A percentile compares a stretch with the other conserved stretches of the same genome.
Conservation (phyloP, 2,329 filamentous ascomycete species). For the Chrysoporthe puriensis region DNA sequence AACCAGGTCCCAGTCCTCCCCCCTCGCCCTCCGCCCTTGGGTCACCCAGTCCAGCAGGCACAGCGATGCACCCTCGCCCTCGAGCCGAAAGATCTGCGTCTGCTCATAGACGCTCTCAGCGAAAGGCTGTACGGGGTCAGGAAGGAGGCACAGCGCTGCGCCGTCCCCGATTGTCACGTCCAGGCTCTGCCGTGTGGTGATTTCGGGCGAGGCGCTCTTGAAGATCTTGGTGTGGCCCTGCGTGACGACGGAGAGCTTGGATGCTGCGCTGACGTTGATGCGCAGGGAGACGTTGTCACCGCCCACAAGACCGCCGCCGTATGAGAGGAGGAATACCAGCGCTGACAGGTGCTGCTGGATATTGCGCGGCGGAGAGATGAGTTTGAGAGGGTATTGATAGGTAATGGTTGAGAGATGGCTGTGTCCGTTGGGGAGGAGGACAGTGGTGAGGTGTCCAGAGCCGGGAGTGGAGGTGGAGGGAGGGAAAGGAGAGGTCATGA, state of each 20-base stretch:
- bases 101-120: slow-evolving; percentile 83
- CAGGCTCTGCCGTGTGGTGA: slow-evolving; percentile 62
- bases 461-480: slow-evolving; percentile 75
- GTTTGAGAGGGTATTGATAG: slow-evolving; percentile 93
- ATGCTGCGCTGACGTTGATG: slow-evolving; percentile 65
- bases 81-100: slow-evolving; percentile 73
- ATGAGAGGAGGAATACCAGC: slow-evolving; percentile 88
- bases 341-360: slow-evolving; percentile 65
- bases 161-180: slow-evolving; percentile 52
- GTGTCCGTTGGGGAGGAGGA: slow-evolving; percentile 69
- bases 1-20: slow-evolving; percentile 85
- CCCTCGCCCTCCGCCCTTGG: slow-evolving; percentile 80
- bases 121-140: slow-evolving; percentile 93
- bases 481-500: slow-evolving; percentile 73
- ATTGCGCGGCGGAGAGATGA: slow-evolving; percentile 78
- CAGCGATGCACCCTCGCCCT: slow-evolving; percentile 59
- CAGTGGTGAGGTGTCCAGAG: slow-evolving; percentile 75
- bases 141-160: slow-evolving; percentile 69
- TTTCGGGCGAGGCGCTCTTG: slow-evolving; percentile 66
- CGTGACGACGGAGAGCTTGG: slow-evolving; percentile 69
- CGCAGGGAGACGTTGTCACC: slow-evolving; percentile 80
- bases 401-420: slow-evolving; percentile 75
- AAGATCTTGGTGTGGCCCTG: slow-evolving; percentile 95
- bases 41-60: slow-evolving; percentile 95
- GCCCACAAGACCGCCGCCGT: slow-evolving; percentile 89